These are phyloP conservation scores for Exserohilum rostratum DNA, from an alignment of 2,329 filamentous ascomycete species.

Conservation along the genomic window DNA sequence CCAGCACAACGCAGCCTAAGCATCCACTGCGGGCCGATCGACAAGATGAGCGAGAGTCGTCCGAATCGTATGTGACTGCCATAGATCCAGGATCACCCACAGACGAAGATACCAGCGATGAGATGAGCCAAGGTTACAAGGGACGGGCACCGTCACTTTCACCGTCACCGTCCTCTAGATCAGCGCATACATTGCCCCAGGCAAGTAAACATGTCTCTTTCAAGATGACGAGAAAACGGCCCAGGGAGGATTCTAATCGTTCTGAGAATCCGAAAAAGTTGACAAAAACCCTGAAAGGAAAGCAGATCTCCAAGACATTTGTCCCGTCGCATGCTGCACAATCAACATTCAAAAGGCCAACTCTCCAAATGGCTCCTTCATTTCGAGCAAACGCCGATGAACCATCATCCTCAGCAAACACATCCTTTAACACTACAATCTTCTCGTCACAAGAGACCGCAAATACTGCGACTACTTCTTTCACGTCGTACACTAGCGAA, in stretches of 20 bases:
- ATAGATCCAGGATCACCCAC: constrained; percentile 37
- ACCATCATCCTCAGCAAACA: constrained; percentile 24
- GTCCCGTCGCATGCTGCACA: neutral
- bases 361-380: constrained; percentile 27
- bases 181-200: constrained; percentile 28
- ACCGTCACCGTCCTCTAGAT: constrained; percentile 29
- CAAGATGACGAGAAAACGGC: constrained; percentile 27
- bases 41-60: constrained; percentile 14
- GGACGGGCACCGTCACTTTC: constrained; percentile 32
- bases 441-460: constrained; percentile 33
- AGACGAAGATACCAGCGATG: constrained; percentile 37
- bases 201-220: constrained; percentile 34
- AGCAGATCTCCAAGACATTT: constrained; percentile 22
- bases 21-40: neutral
- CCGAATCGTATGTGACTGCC: constrained; percentile 18
- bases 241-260: constrained; percentile 23
- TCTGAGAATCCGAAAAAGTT: constrained; percentile 34
- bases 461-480: constrained; percentile 33
- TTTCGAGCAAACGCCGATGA: constrained; percentile 18
- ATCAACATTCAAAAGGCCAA: constrained; percentile 31
- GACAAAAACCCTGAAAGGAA: constrained; percentile 34
- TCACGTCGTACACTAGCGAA: constrained; percentile 21
- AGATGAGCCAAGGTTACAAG: constrained; percentile 10
- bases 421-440: constrained; percentile 30
- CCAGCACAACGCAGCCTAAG: neutral